Base-by-base conservation (phyloP, 345 rosid species). In the Eucalyptus caleyi region DNA sequence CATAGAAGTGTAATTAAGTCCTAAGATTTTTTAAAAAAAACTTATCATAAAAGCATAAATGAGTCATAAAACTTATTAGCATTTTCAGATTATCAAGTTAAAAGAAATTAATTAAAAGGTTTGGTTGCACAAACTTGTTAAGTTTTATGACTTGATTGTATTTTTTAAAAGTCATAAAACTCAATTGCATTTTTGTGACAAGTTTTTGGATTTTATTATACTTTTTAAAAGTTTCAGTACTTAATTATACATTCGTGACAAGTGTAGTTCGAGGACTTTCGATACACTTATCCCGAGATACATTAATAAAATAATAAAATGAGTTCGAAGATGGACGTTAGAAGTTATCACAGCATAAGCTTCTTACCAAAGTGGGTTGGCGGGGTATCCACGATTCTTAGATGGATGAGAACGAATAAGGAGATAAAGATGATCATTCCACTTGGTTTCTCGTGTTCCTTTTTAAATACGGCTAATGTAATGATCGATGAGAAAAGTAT, bases 141-240 rank as follows among this genome's bases (percentile, higher is more conserved):
- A 56, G 1, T 56, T 56, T 56, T 2, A 56, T 21, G 5, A 56
- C 0, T 56, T 23, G 3, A 23, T 56, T 56, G 11, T 56, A 23
- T 0, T 9, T 54, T 56, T 9, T 23, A 0, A 9, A 56, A 56
- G 0, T 54, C 1, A 8, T 1, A 56, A 0, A 0, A 0, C 62
- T 56, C 6, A 9, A 56, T 56, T 56, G 0, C 10, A 56, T 0
- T 24, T 56, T 53, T 21, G 11, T 21, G 1, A 53, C 0, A 0
- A 8, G 0, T 53, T 19, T 9, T 24, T 24, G 0, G 1, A 24
- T 0, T 56, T 24, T 0, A 56, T 56, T 56, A 0, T 56, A 56
- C 30, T 56, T 56, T 10, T 56, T 0, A 4, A 56, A 56, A 56
- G 13, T 56, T 56, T 56, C 3, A 24, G 0, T 9, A 24, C 12